Evolutionary conservation across 1,139 yeast species (phyloP), one percentile per base, ranked within the genome.

Genomic region (Zygosaccharomyces sapae): DNA sequence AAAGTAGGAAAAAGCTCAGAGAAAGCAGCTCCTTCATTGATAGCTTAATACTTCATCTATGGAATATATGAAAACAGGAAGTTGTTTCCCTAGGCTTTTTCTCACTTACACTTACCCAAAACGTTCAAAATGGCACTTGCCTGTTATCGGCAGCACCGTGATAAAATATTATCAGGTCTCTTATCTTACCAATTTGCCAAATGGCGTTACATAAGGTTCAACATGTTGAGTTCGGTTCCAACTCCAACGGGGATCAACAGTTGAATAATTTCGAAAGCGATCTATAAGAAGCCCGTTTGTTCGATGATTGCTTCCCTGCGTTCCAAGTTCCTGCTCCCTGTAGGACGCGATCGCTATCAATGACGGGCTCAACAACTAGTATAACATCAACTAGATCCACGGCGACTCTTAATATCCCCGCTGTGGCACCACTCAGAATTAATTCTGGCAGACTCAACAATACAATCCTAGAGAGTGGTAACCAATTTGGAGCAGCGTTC

Each of bases 401-500:
- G 5, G 53, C 48, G 4, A 54, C 52, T 6, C 33, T 53, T 19
- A 50, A 44, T 36, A 41, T 52, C 5, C 55, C 61, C 29, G 60
- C 61, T 19, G 39, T 49, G 39, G 39, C 57, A 2, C 51, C 55
- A 24, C 45, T 63, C 44, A 48, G 46, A 4, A 57, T 72, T 39
- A 62, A 59, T 30, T 58, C 68, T 5, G 71, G 72, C 10, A 71
- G 82, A 43, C 67, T 79, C 45, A 63, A 79, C 54, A 64, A 73
- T 13, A 80, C 86, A n/a, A 80, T 82, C 52, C 85, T 82, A 60
- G 73, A 75, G 31, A 81, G 87, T 4, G 79, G 86, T 20, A 58
- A 64, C 24, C 47, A 47, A 12, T 81, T 77, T 69, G 88, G 89
- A 5, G 83, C 86, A 8, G 78, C 75, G 55, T 76, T 77, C 46